phyloP scores from a whole-genome alignment of 1,284 basidiomycete genomes.

The Trametes versicolor region DNA sequence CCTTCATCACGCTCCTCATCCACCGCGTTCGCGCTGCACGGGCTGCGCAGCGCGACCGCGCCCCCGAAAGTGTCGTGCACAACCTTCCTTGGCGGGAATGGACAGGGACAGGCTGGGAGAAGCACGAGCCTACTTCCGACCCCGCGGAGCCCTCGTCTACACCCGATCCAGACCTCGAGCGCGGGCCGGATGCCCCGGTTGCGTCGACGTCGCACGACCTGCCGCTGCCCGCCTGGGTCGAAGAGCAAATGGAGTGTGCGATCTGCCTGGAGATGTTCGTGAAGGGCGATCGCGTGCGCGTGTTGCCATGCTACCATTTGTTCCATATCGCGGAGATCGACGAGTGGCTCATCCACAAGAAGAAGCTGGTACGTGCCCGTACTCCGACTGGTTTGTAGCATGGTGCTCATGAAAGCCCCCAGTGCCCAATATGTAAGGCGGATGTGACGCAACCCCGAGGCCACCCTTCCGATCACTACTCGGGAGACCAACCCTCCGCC shows the following conservation, averaged over 20 bases:
- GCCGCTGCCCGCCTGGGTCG: constrained; percentile 72
- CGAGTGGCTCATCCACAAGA: constrained; percentile 88
- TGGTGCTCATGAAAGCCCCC: constrained; percentile 9
- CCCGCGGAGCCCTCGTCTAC: constrained; percentile 45
- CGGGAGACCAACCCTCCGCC: constrained; percentile 15
- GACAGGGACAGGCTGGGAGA: constrained; percentile 83
- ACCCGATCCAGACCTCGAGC: constrained; percentile 41
- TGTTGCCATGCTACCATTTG: constrained; percentile 91
- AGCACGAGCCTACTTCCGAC: constrained; percentile 54
- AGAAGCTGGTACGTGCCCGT: constrained; percentile 77
- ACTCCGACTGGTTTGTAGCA: not conserved
- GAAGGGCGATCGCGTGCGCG: constrained; percentile 87
- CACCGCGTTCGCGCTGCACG: constrained; percentile 82
- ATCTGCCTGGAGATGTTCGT: constrained; percentile 90
- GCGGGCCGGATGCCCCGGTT: constrained; percentile 37
- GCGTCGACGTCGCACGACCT: constrained; percentile 40
- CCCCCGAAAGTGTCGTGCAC: constrained; percentile 80
- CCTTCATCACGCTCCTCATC: constrained; percentile 82
- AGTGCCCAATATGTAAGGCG: constrained; percentile 92
- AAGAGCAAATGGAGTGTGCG: constrained; percentile 82
- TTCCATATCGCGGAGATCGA: constrained; percentile 90
- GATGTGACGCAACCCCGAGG: constrained; percentile 78
- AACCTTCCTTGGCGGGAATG: constrained; percentile 83
- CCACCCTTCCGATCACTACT: constrained; percentile 22
- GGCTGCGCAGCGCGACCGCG: constrained; percentile 81